A percentile compares a stretch with the other conserved stretches of the same genome.
Conservation (phyloP, 2,329 filamentous ascomycete species). For the Hymenoscyphus fructigenus region DNA sequence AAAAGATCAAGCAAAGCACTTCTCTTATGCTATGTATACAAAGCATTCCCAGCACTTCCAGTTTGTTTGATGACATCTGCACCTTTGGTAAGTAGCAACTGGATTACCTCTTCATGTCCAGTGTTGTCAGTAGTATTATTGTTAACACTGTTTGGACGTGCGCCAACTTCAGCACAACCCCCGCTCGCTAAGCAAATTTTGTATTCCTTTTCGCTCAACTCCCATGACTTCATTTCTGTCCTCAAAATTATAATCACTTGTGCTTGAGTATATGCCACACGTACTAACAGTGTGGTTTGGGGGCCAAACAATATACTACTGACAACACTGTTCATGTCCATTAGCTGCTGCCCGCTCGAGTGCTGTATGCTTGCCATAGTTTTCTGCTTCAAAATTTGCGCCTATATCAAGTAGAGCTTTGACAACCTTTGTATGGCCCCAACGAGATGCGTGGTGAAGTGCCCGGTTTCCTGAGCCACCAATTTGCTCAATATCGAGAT, state of each 20-base stretch:
- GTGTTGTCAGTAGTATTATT: neutral
- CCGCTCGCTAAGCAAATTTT: neutral
- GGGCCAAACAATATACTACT: too few species aligned
- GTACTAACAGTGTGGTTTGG: too few species aligned
- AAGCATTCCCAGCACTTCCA: neutral
- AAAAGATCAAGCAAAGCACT: too few species aligned
- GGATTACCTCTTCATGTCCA: slow-evolving; percentile 33
- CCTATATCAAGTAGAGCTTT: slow-evolving; percentile 18
- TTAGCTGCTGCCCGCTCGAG: slow-evolving; percentile 14
- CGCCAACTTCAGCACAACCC: neutral
- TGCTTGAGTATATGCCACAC: too few species aligned
- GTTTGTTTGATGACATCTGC: slow-evolving; percentile 27
- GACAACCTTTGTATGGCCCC: slow-evolving; percentile 18
- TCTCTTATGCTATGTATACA: too few species aligned
- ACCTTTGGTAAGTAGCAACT: slow-evolving; percentile 33
- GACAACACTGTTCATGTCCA: slow-evolving; percentile 20
- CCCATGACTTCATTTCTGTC: too few species aligned
- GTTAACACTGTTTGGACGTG: neutral
- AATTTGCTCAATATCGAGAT: slow-evolving; percentile 11
- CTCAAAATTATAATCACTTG: too few species aligned
- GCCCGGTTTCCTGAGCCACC: slow-evolving; percentile 13
- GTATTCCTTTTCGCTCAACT: too few species aligned
- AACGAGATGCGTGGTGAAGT: slow-evolving; percentile 17
- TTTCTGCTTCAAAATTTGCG: slow-evolving; percentile 14
- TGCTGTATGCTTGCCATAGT: slow-evolving; percentile 4